A percentile compares a stretch with the other conserved stretches of the same genome.
Conservation (phyloP, 345 rosid species). For the Salix arbutifolia region DNA sequence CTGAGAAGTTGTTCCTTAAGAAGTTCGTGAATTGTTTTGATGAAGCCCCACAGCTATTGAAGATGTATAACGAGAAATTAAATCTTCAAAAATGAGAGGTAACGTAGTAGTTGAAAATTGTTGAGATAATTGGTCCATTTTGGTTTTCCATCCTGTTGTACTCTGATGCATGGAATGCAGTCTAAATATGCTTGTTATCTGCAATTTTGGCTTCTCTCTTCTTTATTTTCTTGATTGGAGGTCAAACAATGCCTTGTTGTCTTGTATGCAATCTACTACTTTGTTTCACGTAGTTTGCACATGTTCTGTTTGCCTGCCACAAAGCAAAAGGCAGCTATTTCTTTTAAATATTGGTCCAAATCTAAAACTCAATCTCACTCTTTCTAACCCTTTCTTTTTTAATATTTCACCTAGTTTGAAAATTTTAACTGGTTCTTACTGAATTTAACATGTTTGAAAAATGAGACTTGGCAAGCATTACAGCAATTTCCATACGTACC, state of each 20-base stretch:
- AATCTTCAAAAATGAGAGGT: neutral
- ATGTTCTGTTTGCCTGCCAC: neutral
- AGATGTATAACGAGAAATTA: neutral
- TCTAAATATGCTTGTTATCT: no score
- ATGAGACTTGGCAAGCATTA: neutral
- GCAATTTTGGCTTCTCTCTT: neutral
- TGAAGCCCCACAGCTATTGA: slow-evolving; percentile 6
- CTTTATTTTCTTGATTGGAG: neutral
- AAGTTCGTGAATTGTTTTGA: slow-evolving; percentile 13
- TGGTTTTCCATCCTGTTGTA: neutral
- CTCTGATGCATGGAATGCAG: no score
- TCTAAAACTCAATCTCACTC: no score
- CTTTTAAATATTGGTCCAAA: neutral
- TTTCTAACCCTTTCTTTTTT: no score
- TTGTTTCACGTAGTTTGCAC: neutral
- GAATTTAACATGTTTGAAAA: neutral
- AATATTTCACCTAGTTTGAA: no score
- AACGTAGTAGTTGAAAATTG: neutral
- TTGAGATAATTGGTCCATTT: neutral
- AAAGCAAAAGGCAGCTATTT: neutral
- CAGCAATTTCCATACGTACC: neutral
- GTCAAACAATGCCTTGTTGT: neutral
- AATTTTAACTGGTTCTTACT: no score
- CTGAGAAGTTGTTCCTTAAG: slow-evolving; percentile 12
- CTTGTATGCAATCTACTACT: neutral